Evolutionary conservation across 2,329 filamentous ascomycete species (phyloP).

Genomic region (Aphanocladium album): DNA sequence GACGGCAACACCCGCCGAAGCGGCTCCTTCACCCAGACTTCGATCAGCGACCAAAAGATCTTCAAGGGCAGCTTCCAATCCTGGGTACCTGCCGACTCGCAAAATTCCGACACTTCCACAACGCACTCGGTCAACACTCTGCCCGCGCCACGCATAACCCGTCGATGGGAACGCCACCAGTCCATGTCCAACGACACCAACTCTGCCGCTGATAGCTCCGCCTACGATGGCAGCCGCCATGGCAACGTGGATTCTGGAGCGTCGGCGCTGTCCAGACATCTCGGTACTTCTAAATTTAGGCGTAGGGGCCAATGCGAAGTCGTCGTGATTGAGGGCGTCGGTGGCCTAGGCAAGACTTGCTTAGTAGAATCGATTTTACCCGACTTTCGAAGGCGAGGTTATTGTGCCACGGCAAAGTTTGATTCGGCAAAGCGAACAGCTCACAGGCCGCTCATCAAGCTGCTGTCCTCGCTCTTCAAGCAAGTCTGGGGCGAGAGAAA

Average conservation of each 20-base stretch:
- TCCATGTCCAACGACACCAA: slow-evolving; percentile 46
- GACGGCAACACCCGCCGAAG: slow-evolving; percentile 42
- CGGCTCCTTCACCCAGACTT: slow-evolving; percentile 44
- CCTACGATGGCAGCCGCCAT: slow-evolving; percentile 38
- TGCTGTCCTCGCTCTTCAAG: slow-evolving; percentile 62
- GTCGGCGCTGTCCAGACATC: slow-evolving; percentile 48
- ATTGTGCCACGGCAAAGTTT: slow-evolving; percentile 63
- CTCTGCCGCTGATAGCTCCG: slow-evolving; percentile 41
- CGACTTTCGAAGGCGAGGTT: slow-evolving; percentile 56
- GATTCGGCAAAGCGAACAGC: slow-evolving; percentile 56
- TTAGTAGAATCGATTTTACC: slow-evolving; percentile 58
- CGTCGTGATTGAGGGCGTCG: slow-evolving; percentile 55
- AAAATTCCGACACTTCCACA: slow-evolving; percentile 43
- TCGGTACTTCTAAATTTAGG: slow-evolving; percentile 54
- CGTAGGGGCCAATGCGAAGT: slow-evolving; percentile 60
- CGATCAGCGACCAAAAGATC: slow-evolving; percentile 36
- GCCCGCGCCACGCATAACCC: slow-evolving; percentile 32
- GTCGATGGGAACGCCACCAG: slow-evolving; percentile 48
- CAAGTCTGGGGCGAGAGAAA: slow-evolving; percentile 64
- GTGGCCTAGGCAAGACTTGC: slow-evolving; percentile 61
- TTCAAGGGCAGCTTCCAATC: slow-evolving; percentile 36
- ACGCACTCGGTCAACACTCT: slow-evolving; percentile 32
- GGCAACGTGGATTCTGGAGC: slow-evolving; percentile 41
- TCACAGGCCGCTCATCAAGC: slow-evolving; percentile 58
- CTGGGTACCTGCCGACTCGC: slow-evolving; percentile 37